These are phyloP conservation scores for Harringtonia lauricola DNA, from an alignment of 2,329 filamentous ascomycete species.

Conservation along the genomic window DNA sequence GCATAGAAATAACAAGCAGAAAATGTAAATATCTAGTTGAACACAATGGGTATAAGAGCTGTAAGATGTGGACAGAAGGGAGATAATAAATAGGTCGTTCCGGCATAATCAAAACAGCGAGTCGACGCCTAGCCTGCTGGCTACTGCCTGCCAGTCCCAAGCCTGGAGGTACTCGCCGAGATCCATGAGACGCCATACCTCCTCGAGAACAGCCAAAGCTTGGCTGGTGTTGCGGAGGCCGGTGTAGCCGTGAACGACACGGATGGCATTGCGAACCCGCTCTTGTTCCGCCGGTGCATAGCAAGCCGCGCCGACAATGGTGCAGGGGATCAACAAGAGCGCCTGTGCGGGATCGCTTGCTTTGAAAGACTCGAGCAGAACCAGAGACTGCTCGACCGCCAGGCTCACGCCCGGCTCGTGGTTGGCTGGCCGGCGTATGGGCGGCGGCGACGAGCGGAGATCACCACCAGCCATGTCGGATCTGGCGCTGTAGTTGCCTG, in stretches of 20 bases:
- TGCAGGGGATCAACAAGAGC: slow-evolving; percentile 47
- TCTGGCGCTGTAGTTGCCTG: background rate
- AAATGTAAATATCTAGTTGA: background rate
- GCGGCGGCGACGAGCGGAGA: slow-evolving; percentile 28
- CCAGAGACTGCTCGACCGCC: slow-evolving; percentile 45
- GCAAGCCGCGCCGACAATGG: slow-evolving; percentile 49
- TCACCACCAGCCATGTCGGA: slow-evolving; percentile 3
- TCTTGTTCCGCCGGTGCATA: slow-evolving; percentile 41
- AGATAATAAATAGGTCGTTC: background rate
- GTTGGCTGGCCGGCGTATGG: slow-evolving; percentile 33
- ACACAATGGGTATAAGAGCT: background rate
- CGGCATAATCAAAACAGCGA: slow-evolving; percentile 31
- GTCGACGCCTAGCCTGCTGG: slow-evolving; percentile 39
- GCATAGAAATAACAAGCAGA: background rate
- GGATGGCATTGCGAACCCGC: slow-evolving; percentile 38
- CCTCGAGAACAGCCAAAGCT: slow-evolving; percentile 41
- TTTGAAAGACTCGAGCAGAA: slow-evolving; percentile 42
- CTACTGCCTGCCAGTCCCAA: slow-evolving; percentile 55
- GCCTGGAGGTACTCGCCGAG: slow-evolving; percentile 43
- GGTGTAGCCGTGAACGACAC: slow-evolving; percentile 44
- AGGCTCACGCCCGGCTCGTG: slow-evolving; percentile 40
- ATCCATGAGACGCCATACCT: slow-evolving; percentile 50
- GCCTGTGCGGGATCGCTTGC: slow-evolving; percentile 48
- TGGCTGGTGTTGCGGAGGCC: slow-evolving; percentile 47
- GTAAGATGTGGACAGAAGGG: background rate